Evolutionary conservation across 345 rosid species (phyloP), one percentile per base, ranked within the genome.

Genomic region (Corchorus olitorius): DNA sequence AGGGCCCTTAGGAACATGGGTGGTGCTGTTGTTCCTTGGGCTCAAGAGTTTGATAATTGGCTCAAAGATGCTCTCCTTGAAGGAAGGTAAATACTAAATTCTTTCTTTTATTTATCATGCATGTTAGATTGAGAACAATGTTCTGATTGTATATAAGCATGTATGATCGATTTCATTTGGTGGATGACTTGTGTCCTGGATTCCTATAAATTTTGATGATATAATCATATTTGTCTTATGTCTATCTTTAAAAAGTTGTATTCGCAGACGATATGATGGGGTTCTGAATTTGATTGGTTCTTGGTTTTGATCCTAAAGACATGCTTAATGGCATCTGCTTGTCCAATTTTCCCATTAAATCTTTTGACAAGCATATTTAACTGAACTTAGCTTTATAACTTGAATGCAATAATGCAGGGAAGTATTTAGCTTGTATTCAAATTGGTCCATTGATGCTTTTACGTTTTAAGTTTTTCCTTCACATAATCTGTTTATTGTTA

Each of bases 41-140:
- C 98, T 78, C 55, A 22, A 13, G 83, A 88, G 77, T 93, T 96
- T 75, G 98, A 93, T 81, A n/a, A 82, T 19, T 96, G 99, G 99
- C 91, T 96, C 41, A 90, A 77, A 68, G 87, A 93, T 63, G 85
- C 95, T 76, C 95, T 96, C 45, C 81, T 93, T 56, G 81, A 89
- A 72, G 97, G 98, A 85, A 92, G 97, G 99, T 96, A 81, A 22
- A 46, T 34, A n/a, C n/a, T n/a, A 33, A 49, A n/a, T 54, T 27
- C 34, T 35, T 34, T 71, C 37, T 20, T 10, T 50, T 14, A 0
- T 37, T 12, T 20, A 34, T 53, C 35, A 1, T 70, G 35, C 75
- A 6, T 41, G 37, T n/a, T n/a, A 6, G 37, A 37, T 72, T 54
- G 19, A 19, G 19, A 35, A 35, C 17, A 70, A 9, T n/a, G 43